Conservation (phyloP, 1,284 basidiomycete species). For the Cutaneotrichosporon cavernicola region DNA sequence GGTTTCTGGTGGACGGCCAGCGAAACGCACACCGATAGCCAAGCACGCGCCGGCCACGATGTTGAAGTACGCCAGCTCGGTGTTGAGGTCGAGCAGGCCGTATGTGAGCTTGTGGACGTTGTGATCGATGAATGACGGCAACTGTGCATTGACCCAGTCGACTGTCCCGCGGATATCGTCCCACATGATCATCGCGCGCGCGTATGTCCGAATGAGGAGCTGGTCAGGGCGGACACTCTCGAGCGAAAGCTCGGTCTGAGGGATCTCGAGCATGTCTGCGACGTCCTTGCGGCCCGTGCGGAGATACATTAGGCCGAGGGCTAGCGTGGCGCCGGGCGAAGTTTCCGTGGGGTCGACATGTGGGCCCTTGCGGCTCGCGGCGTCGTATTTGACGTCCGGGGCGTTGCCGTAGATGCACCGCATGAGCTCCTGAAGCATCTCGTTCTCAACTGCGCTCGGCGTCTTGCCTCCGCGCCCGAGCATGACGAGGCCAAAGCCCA, state of each 20-base stretch:
- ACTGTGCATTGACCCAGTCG: constrained; percentile 73
- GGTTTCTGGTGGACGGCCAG: constrained; percentile 82
- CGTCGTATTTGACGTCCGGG: constrained; percentile 21
- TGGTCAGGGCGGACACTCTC: constrained; percentile 86
- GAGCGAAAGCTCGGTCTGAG: constrained; percentile 72
- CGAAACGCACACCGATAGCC: constrained; percentile 85
- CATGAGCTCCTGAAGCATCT: constrained; percentile 65
- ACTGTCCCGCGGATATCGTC: constrained; percentile 67
- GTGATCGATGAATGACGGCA: constrained; percentile 70
- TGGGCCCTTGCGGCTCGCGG: constrained; percentile 12
- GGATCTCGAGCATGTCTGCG: constrained; percentile 77
- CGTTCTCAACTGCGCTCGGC: constrained; percentile 63
- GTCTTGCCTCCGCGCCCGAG: constrained; percentile 72
- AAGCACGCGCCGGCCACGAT: constrained; percentile 88
- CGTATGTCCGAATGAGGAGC: constrained; percentile 74
- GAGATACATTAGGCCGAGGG: constrained; percentile 88
- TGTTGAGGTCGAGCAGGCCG: constrained; percentile 62
- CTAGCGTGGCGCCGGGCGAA: constrained; percentile 84
- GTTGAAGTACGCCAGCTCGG: constrained; percentile 83
- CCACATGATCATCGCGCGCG: constrained; percentile 85
- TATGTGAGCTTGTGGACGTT: constrained; percentile 54
- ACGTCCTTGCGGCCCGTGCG: constrained; percentile 79
- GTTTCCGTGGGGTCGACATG: constrained; percentile 79
- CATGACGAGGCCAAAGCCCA: constrained; percentile 95
- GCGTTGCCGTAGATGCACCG: constrained; percentile 70